Evolutionary conservation across 2,329 filamentous ascomycete species (phyloP).

Genomic region (Rutstroemia sp.): DNA sequence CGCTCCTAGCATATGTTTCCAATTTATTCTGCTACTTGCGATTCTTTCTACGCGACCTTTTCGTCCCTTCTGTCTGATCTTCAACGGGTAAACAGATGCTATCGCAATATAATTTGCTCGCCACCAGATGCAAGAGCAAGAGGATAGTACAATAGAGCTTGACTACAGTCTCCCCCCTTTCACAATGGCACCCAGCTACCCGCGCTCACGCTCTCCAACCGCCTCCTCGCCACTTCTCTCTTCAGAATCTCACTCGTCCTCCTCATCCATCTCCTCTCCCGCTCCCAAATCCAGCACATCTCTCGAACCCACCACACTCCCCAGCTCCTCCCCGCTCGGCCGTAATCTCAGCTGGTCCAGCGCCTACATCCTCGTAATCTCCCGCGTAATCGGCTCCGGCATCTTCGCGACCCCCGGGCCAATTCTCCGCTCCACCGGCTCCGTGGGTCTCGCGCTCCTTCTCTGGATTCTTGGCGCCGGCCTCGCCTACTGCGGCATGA

Average conservation of each 20-base stretch:
- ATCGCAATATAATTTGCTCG: background rate
- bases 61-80: background rate
- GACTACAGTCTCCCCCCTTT: background rate
- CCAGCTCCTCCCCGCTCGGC: slow-evolving; percentile 54
- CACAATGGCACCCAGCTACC: background rate
- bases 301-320: slow-evolving; percentile 39
- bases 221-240: slow-evolving; percentile 13
- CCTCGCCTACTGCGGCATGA: slow-evolving; percentile 37
- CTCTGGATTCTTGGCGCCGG: slow-evolving; percentile 45
- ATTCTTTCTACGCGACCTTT: background rate
- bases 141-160: background rate
- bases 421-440: slow-evolving; percentile 59
- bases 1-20: background rate
- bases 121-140: background rate
- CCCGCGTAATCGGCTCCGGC: slow-evolving; percentile 24
- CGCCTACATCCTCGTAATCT: slow-evolving; percentile 26
- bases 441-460: slow-evolving; percentile 46
- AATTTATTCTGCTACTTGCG: background rate
- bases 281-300: slow-evolving; percentile 34
- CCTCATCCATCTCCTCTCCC: slow-evolving; percentile 8
- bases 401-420: slow-evolving; percentile 47
- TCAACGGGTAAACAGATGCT: background rate
- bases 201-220: background rate
- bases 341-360: slow-evolving; percentile 22
- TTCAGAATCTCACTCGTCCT: background rate